Conservation (phyloP, 768 basidiomycete species). For the Strobilomyces confusus region DNA sequence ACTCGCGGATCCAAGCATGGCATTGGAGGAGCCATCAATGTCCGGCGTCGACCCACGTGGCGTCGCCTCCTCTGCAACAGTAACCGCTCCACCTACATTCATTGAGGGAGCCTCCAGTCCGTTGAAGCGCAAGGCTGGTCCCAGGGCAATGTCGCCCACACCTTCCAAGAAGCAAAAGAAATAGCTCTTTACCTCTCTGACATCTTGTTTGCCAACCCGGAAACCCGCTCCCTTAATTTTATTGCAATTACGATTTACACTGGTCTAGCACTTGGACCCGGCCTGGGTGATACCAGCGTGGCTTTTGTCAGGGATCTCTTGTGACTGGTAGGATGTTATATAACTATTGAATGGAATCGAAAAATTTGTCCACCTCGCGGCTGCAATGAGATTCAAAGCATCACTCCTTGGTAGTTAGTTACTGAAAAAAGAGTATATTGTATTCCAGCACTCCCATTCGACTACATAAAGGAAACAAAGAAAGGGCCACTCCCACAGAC, state of each 20-base stretch:
- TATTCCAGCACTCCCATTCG: conserved; percentile 8
- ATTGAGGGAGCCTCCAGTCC: neutral
- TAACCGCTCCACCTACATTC: neutral
- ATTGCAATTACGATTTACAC: neutral
- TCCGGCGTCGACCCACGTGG: neutral
- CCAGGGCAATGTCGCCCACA: neutral
- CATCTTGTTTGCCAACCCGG: neutral
- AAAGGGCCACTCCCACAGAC: neutral
- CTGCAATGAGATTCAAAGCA: neutral
- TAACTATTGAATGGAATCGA: neutral
- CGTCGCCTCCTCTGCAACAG: neutral
- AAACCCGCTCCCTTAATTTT: neutral
- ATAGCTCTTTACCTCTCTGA: neutral
- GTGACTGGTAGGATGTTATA: neutral
- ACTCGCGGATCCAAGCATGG: neutral
- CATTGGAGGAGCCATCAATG: neutral
- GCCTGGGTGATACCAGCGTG: too few species aligned
- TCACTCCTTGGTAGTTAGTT: neutral
- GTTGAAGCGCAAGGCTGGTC: conserved; percentile 22
- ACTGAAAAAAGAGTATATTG: conserved; percentile 4
- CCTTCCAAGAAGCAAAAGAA: conserved; percentile 23
- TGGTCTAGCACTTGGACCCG: neutral
- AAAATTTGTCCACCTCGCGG: neutral
- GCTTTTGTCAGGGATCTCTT: too few species aligned
- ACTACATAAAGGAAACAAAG: conserved; percentile 8